Conservation (phyloP, 176 grass and related monocot genomes). For the Oryza punctata region DNA sequence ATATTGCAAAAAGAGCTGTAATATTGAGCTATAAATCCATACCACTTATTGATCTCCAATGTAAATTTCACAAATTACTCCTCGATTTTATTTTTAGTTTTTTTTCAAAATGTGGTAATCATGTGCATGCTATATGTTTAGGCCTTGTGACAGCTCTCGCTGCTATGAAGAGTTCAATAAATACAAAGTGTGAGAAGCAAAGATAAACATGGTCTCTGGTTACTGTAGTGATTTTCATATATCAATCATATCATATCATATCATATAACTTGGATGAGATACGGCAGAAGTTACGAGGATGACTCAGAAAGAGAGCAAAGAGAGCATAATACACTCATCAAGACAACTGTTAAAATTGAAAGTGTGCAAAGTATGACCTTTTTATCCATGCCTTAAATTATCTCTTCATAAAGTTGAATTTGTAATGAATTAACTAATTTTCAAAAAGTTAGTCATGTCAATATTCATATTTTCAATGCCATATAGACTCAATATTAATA, state of each 20-base stretch:
- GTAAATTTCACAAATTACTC: not conserved
- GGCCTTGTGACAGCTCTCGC: not conserved
- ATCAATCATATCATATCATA: not conserved
- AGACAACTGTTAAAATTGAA: not conserved
- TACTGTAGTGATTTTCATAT: not conserved
- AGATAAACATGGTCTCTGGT: not conserved
- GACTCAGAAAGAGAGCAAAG: not conserved
- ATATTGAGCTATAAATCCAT: not conserved
- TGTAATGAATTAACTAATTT: not conserved
- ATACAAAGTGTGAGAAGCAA: not conserved
- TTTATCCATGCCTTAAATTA: not conserved
- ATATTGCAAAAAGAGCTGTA: not conserved
- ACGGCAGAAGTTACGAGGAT: not conserved
- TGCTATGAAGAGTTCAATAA: not conserved
- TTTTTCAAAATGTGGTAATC: not conserved
- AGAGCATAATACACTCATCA: slow-evolving; percentile 16
- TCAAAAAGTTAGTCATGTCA: not conserved
- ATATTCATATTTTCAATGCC: not conserved
- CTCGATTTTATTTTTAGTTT: not conserved
- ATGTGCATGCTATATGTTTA: not conserved
- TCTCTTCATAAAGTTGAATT: not conserved
- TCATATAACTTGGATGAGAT: slow-evolving; percentile 23
- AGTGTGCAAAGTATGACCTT: not conserved
- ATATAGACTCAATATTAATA: not conserved
- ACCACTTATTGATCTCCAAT: not conserved